Evolutionary conservation across 2,329 filamentous ascomycete genomes (phyloP).

Genomic region (Nemania sp.): DNA sequence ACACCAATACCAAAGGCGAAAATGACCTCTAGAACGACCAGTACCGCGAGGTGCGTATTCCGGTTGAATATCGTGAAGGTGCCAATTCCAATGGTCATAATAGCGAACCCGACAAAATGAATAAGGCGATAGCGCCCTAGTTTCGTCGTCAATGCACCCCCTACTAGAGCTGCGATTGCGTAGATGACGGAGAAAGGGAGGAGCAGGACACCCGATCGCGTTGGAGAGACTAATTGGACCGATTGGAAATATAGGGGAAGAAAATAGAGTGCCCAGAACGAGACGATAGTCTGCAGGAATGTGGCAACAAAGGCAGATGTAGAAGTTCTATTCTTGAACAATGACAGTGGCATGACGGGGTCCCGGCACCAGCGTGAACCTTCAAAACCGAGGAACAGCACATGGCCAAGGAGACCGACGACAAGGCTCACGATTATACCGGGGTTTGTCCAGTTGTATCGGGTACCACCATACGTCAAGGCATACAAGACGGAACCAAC

Average conservation of each 20-base stretch:
- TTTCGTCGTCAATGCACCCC: constrained; percentile 21
- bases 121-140: constrained; percentile 34
- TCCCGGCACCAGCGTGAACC: constrained; percentile 39
- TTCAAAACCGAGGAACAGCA: constrained; percentile 53
- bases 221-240: constrained; percentile 20
- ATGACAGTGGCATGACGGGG: constrained; percentile 55
- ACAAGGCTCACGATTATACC: constrained; percentile 54
- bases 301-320: constrained; percentile 47
- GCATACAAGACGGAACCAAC: constrained; percentile 23
- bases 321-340: constrained; percentile 60
- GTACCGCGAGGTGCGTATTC: constrained; percentile 49
- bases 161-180: constrained; percentile 18
- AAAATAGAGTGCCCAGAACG: constrained; percentile 55
- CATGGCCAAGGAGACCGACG: constrained; percentile 54
- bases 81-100: constrained; percentile 51
- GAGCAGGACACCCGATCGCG: constrained; percentile 27
- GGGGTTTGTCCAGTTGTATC: constrained; percentile 52
- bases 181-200: constrained; percentile 32
- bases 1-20: constrained; percentile 53
- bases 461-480: constrained; percentile 25
- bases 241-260: constrained; percentile 60
- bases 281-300: constrained; percentile 54
- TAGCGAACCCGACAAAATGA: constrained; percentile 45
- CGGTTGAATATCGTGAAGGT: constrained; percentile 53
- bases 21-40: constrained; percentile 54